Evolutionary conservation across 2,329 filamentous ascomycete genomes (phyloP), one percentile per base, ranked within the genome.

Genomic region (Cercospora sojina): DNA sequence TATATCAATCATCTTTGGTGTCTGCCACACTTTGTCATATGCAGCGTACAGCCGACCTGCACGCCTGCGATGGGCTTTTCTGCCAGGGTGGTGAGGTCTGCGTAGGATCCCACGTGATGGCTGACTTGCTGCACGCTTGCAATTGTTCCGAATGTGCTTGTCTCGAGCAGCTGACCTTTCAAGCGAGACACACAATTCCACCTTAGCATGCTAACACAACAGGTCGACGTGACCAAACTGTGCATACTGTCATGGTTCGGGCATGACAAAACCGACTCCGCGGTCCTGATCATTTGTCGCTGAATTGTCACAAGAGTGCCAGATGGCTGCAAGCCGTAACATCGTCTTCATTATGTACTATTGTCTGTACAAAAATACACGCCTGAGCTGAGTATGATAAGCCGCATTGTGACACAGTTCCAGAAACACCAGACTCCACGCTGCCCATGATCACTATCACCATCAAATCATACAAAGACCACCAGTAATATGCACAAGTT

Each of bases 331-430:
- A 43, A 38, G 62, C 57, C 62, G 43, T 64, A n/a, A 38, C 55
- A 13, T 51, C 27, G 25, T 58, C 56, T 53, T 64, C 63, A 64
- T 60, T 64, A 55, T 58, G 47, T 59, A 51, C 64, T 38, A 60
- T 53, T 38, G 51, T 53, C 59, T 57, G 64, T 59, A 38, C 47
- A 57, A 35, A 58, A 38, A 51, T 25, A 32, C 27, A 12, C 20
- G 32, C 27, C 51, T 18, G 53, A 57, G 53, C 53, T 35, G 53
- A 57, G 53, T 57, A 31, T 57, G 53, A 18, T 23, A 57, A 57
- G 32, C 47, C 58, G 47, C 58, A 31, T 60, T 29, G 20, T 27
- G 12, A 49, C 23, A 47, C 32, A 32, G 51, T 60, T 13, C 53
- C 29, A 18, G 13, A 47, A 61, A 43, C 57, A 7, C 58, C 57